Evolutionary conservation across 2,329 filamentous ascomycete genomes (phyloP).

Genomic region (Curvularia verruculosa): DNA sequence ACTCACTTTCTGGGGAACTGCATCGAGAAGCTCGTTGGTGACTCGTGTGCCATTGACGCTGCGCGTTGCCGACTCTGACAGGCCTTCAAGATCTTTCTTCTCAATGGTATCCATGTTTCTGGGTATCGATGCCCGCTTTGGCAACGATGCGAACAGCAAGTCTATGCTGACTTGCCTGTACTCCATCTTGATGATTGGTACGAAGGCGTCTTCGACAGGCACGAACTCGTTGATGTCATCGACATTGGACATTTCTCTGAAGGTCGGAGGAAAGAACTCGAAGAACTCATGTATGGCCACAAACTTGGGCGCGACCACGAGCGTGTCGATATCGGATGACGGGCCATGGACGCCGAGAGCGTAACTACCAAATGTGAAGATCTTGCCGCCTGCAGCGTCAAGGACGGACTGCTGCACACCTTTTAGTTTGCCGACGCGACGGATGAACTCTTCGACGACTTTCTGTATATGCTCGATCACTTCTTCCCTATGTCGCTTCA

Average conservation of each 20-base stretch:
- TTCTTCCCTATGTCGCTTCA: constrained; percentile 60
- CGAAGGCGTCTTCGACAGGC: constrained; percentile 86
- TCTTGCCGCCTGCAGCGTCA: constrained; percentile 84
- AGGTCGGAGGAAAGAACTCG: constrained; percentile 78
- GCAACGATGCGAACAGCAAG: constrained; percentile 68
- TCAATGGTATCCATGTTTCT: constrained; percentile 77
- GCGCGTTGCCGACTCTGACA: constrained; percentile 85
- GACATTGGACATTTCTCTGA: constrained; percentile 75
- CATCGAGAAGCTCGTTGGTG: constrained; percentile 85
- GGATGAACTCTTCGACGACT: constrained; percentile 86
- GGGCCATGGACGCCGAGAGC: constrained; percentile 92
- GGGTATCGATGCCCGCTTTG: constrained; percentile 50
- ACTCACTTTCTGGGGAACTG: constrained; percentile 87
- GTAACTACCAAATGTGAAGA: constrained; percentile 97
- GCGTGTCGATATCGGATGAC: constrained; percentile 94
- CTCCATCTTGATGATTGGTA: constrained; percentile 97
- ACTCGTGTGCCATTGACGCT: constrained; percentile 94
- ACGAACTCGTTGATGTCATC: constrained; percentile 85
- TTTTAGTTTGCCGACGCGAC: constrained; percentile 75
- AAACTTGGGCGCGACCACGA: constrained; percentile 89
- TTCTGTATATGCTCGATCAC: constrained; percentile 78
- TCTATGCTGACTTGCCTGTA: constrained; percentile 92
- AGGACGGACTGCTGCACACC: constrained; percentile 76
- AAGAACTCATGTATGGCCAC: constrained; percentile 92
- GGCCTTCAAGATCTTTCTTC: constrained; percentile 80